phyloP scores from a whole-genome alignment of 345 rosid genomes.

The Populus alba region DNA sequence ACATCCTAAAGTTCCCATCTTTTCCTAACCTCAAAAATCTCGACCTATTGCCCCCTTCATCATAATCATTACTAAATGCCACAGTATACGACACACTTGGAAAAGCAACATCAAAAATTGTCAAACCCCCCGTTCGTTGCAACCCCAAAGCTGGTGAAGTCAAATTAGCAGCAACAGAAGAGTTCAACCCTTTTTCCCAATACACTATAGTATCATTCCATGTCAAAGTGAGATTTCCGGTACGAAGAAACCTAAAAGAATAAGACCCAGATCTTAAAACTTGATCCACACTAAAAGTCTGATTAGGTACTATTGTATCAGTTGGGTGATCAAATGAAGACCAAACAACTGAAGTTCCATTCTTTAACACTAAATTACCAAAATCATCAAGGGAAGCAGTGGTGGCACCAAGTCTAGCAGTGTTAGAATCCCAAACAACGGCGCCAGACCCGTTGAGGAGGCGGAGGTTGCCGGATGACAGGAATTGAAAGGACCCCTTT shows the following conservation, averaged over 20 bases:
- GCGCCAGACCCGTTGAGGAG: slow-evolving; percentile 58
- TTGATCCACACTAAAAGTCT: slow-evolving; percentile 34
- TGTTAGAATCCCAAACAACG: slow-evolving; percentile 53
- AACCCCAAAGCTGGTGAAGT: slow-evolving; percentile 45
- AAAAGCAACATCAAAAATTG: slow-evolving; percentile 38
- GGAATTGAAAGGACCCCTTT: slow-evolving; percentile 41
- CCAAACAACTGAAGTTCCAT: slow-evolving; percentile 35
- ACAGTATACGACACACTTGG: slow-evolving; percentile 11
- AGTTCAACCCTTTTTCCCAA: slow-evolving; percentile 49
- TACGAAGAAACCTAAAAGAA: slow-evolving; percentile 36
- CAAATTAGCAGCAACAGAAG: slow-evolving; percentile 40
- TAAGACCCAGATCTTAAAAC: slow-evolving; percentile 43
- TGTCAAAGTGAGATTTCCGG: slow-evolving; percentile 46
- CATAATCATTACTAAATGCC: slow-evolving; percentile 58
- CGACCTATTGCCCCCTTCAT: slow-evolving; percentile 43
- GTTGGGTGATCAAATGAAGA: slow-evolving; percentile 57
- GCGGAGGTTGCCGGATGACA: slow-evolving; percentile 48
- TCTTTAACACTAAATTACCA: slow-evolving; percentile 42
- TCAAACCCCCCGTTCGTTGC: slow-evolving; percentile 43
- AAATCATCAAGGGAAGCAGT: slow-evolving; percentile 51
- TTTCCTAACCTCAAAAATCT: slow-evolving; percentile 54
- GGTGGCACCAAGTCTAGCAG: slow-evolving; percentile 37
- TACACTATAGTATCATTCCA: slow-evolving; percentile 52
- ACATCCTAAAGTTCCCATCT: slow-evolving; percentile 69
- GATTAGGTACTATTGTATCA: slow-evolving; percentile 46